Evolutionary conservation across 768 basidiomycete genomes (phyloP).

Genomic region (Phanerochaete sordida): DNA sequence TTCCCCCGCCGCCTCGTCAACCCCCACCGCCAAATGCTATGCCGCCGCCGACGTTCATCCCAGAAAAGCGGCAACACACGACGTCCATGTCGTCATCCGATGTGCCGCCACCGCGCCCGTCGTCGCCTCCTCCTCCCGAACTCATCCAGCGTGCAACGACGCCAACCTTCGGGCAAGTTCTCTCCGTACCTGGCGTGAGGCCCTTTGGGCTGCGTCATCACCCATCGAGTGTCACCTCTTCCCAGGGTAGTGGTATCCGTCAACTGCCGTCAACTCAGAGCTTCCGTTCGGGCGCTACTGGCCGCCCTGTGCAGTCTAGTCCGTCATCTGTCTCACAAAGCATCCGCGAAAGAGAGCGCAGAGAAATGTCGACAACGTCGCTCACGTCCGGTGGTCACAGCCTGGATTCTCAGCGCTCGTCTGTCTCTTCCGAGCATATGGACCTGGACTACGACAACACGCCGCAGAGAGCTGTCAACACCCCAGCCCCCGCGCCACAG

Average conservation of each 20-base stretch:
- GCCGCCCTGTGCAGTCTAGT: constrained; percentile 45
- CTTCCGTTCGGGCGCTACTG: constrained; percentile 69
- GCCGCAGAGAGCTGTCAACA: constrained; percentile 33
- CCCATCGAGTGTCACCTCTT: constrained; percentile 76
- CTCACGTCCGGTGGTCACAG: constrained; percentile 63
- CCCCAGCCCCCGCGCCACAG: constrained; percentile 15
- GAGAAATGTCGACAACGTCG: constrained; percentile 65
- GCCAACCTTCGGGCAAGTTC: constrained; percentile 67
- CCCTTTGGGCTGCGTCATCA: constrained; percentile 51
- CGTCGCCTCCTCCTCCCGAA: constrained; percentile 89
- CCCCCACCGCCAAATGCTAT: constrained; percentile 70
- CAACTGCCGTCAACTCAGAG: constrained; percentile 78
- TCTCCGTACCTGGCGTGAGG: constrained; percentile 50
- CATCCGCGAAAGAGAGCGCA: constrained; percentile 49
- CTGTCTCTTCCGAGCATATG: constrained; percentile 77
- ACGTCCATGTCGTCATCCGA: constrained; percentile 47
- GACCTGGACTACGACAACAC: constrained; percentile 45
- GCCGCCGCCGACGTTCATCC: constrained; percentile 75
- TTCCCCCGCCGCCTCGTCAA: constrained; percentile 74
- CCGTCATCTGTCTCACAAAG: constrained; percentile 45
- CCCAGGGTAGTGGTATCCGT: constrained; percentile 58
- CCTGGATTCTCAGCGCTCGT: constrained; percentile 70
- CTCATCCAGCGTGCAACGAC: constrained; percentile 91
- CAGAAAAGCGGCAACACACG: constrained; percentile 54
- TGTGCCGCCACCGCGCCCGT: constrained; percentile 79